Evolutionary conservation across 371 early-diverging fungal species (phyloP), one percentile per base, ranked within the genome.

Genomic region (Lichtheimia ornata): DNA sequence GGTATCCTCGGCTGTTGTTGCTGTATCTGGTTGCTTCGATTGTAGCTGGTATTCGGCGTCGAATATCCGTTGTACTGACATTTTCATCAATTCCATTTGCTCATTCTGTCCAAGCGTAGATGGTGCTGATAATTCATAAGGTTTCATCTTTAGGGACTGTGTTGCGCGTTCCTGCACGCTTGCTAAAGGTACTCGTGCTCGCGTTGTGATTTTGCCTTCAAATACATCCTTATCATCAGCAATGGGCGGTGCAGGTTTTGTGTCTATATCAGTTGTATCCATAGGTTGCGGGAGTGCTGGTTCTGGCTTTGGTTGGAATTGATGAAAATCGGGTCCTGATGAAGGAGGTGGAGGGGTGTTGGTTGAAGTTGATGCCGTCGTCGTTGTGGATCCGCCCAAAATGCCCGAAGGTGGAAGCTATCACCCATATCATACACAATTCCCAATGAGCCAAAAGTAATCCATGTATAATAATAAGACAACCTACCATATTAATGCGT

Each of bases 131-230:
- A 80, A 53, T 43, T 67, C 74, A 51, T 72, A 76, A 0, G 81
- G 81, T 24, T 81, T 64, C 72, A 75, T 75, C 35, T 67, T 77
- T 9, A 81, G 58, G 1, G 77, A 64, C 54, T 77, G 76, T 20
- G 59, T 70, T 0, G 76, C 81, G 7, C 81, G 69, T 54, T 81
- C 81, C 61, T 81, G 67, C 4, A 67, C 74, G 62, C 80, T 80
- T 0, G 77, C 70, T 15, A 80, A 45, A 9, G 68, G 71, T 5
- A 65, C 63, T 41, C 63, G 54, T 13, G 53, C 43, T 54, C 40
- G 28, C 15, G 35, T 24, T 7, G 53, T 30, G 44, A 20, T 47
- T n/a, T 47, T 47, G 47, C 3, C 20, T 44, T 52, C 11, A 5
- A 20, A 45, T 18, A 13, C 47, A 22, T 47, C 11, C 47, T 47